Evolutionary conservation across 306 rosid species (phyloP).

Genomic region (Fragaria iinumae): DNA sequence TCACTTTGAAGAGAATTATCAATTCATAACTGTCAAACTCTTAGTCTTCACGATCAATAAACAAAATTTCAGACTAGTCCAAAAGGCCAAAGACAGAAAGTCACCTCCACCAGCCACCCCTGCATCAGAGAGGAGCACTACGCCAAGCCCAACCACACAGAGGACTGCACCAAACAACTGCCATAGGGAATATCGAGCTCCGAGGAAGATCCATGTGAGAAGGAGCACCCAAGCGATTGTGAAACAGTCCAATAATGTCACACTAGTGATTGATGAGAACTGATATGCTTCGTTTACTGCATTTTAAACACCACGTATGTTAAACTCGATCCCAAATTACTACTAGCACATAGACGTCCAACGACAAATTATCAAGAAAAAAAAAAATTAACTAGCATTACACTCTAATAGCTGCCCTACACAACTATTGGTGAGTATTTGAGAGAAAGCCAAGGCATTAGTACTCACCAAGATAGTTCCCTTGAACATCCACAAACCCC

Average conservation of each 20-base stretch:
- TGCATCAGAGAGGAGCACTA: constrained; percentile 68
- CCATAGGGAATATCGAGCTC: constrained; percentile 60
- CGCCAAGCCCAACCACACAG: constrained; percentile 58
- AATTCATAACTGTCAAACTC: background rate
- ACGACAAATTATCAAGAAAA: background rate
- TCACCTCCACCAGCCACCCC: constrained; percentile 59
- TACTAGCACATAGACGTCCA: background rate
- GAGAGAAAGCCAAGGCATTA: background rate
- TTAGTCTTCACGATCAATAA: background rate
- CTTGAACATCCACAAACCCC: constrained; percentile 70
- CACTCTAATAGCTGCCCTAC: background rate
- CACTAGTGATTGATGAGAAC: constrained; percentile 65
- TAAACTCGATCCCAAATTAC: background rate
- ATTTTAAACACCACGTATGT: background rate
- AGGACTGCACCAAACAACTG: constrained; percentile 52
- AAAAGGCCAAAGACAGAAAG: constrained; percentile 9
- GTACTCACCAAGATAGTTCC: constrained; percentile 58
- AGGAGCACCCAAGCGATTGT: constrained; percentile 61
- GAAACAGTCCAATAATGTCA: constrained; percentile 62
- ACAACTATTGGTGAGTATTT: background rate
- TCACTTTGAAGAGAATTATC: background rate
- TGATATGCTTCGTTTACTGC: constrained; percentile 76
- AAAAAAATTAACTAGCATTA: background rate
- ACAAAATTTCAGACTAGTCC: background rate
- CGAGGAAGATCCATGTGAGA: constrained; percentile 56